These are phyloP conservation scores for Arctium minus DNA, from an alignment of 129 eudicot genomes.

Conservation along the genomic window DNA sequence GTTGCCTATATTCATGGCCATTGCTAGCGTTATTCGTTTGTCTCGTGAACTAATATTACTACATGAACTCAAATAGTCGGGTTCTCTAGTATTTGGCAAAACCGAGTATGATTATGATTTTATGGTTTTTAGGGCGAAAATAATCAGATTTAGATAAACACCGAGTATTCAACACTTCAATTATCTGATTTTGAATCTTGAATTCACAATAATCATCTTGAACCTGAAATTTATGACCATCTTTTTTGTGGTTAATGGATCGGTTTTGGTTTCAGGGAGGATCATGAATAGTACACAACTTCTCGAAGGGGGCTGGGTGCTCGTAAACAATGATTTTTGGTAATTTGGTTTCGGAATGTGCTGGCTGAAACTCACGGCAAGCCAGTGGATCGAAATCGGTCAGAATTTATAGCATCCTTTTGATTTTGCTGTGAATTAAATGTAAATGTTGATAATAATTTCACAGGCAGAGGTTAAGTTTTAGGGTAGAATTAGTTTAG, in stretches of 20 bases:
- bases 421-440: neutral
- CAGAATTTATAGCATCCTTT: neutral
- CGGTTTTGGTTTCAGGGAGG: slow-evolving; percentile 25
- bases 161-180: neutral
- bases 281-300: slow-evolving; percentile 19
- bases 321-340: slow-evolving; percentile 4
- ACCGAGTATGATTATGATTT: neutral
- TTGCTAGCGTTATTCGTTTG: too few relatives aligned
- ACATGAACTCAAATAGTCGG: neutral
- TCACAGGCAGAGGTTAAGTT: slow-evolving; percentile 10
- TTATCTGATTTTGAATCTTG: neutral
- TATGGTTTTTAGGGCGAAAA: neutral
- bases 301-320: slow-evolving; percentile 4
- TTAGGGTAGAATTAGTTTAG: slow-evolving; percentile 7
- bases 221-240: neutral
- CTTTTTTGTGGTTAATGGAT: neutral
- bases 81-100: too few relatives aligned
- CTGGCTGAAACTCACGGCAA: neutral
- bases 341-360: neutral
- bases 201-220: neutral
- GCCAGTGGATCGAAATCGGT: neutral
- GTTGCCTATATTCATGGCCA: too few relatives aligned
- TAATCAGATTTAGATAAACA: neutral
- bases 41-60: neutral
- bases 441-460: slow-evolving; percentile 19